A percentile compares a stretch with the other conserved stretches of the same genome.
Evolutionary conservation across 108 stramenopile genomes (phyloP).

Genomic region (Nitzschia palea): DNA sequence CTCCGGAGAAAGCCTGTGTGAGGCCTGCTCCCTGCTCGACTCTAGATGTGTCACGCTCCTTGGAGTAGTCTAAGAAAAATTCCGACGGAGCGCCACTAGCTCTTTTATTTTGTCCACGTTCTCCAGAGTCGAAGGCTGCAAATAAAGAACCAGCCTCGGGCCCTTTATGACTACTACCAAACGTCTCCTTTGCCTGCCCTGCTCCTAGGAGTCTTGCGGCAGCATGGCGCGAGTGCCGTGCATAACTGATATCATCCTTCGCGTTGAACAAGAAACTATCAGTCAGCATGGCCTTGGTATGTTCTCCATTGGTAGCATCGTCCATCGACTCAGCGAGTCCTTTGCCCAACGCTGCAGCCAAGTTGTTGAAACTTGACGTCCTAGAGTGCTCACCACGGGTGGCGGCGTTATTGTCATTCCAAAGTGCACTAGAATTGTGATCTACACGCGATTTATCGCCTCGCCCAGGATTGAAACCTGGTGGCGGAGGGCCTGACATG

Average conservation of each 20-base stretch:
- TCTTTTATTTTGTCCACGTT: neutral
- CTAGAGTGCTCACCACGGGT: slow-evolving; percentile 6
- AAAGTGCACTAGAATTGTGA: neutral
- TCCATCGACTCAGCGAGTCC: slow-evolving; percentile 86
- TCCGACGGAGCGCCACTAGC: neutral
- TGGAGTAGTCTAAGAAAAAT: slow-evolving; percentile 8
- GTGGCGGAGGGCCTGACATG: slow-evolving; percentile 18
- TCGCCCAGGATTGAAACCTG: slow-evolving; percentile 4
- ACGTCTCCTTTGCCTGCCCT: slow-evolving; percentile 4
- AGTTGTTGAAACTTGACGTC: slow-evolving; percentile 68
- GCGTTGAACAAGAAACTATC: slow-evolving; percentile 24
- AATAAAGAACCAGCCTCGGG: slow-evolving; percentile 28
- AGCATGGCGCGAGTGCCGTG: slow-evolving; percentile 71
- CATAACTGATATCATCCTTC: slow-evolving; percentile 57
- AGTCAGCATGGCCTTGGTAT: slow-evolving; percentile 19
- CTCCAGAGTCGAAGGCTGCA: slow-evolving; percentile 22
- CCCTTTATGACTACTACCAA: slow-evolving; percentile 21
- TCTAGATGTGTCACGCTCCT: neutral
- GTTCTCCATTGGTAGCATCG: slow-evolving; percentile 49
- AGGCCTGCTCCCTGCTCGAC: neutral
- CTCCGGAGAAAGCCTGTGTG: slow-evolving; percentile 8
- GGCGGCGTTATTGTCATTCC: neutral
- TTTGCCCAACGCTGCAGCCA: slow-evolving; percentile 68
- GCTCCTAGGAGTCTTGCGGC: slow-evolving; percentile 48
- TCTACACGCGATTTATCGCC: neutral